Percentiles rank a stretch among this genome's conserved stretches.
These are phyloP conservation scores for Chaetomium fimeti DNA, from an alignment of 495 filamentous ascomycete species.

Conservation along the genomic window DNA sequence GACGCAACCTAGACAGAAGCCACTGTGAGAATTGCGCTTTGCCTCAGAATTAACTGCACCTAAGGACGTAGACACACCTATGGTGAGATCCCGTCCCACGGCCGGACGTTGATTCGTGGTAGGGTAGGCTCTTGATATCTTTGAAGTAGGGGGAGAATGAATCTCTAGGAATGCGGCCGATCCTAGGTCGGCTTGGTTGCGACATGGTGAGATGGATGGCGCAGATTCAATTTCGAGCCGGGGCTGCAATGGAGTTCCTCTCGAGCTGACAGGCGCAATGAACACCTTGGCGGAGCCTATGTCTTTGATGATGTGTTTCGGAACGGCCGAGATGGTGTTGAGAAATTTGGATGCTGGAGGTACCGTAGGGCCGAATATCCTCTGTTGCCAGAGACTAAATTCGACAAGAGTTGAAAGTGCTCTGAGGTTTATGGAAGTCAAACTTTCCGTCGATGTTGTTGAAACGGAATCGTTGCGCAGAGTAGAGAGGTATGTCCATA, in stretches of 20 bases:
- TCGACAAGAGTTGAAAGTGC: too few relatives aligned
- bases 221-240: not conserved
- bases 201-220: constrained; percentile 44
- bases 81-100: constrained; percentile 24
- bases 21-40: not conserved
- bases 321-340: too few relatives aligned
- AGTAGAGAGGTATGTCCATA: too few relatives aligned
- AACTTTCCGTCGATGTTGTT: too few relatives aligned
- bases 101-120: constrained; percentile 51
- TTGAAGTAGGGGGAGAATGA: constrained; percentile 59
- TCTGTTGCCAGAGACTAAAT: too few relatives aligned
- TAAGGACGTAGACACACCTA: constrained; percentile 9
- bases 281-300: too few relatives aligned
- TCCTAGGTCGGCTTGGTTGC: constrained; percentile 48
- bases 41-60: not conserved
- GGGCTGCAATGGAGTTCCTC: not conserved
- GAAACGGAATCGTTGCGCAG: too few relatives aligned
- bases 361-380: too few relatives aligned
- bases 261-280: not conserved
- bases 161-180: constrained; percentile 58
- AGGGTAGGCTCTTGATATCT: constrained; percentile 58
- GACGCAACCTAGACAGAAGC: constrained; percentile 48
- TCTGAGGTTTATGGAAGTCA: too few relatives aligned
- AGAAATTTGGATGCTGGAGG: too few relatives aligned
- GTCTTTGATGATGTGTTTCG: too few relatives aligned